phyloP scores from a whole-genome alignment of 495 filamentous ascomycete genomes.

The Cercophora scortea region DNA sequence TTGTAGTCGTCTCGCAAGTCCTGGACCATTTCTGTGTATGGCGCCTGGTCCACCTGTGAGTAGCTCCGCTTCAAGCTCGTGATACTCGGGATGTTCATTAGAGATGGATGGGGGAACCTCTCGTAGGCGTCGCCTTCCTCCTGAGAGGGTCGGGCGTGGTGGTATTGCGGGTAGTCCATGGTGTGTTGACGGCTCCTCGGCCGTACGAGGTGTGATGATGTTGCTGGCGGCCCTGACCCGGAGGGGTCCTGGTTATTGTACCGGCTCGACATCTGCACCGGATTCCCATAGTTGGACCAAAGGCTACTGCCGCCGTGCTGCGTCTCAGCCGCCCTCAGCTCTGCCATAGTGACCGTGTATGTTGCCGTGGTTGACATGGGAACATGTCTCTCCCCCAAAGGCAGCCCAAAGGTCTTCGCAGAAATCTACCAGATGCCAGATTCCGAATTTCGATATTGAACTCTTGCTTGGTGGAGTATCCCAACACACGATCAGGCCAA shows the following conservation, averaged over 20 bases:
- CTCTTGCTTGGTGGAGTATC: neutral
- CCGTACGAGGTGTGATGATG: slow-evolving; percentile 36
- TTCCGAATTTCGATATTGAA: neutral
- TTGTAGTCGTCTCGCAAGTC: slow-evolving; percentile 49
- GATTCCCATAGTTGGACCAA: slow-evolving; percentile 44
- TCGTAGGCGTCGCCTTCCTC: slow-evolving; percentile 40
- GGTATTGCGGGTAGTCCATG: slow-evolving; percentile 31
- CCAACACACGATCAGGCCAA: neutral
- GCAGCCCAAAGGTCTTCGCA: slow-evolving; percentile 11
- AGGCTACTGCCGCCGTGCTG: slow-evolving; percentile 31
- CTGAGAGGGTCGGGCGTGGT: slow-evolving; percentile 36
- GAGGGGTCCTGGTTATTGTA: slow-evolving; percentile 37
- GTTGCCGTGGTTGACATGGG: slow-evolving; percentile 48
- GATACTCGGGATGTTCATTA: slow-evolving; percentile 45
- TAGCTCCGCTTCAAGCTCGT: slow-evolving; percentile 46
- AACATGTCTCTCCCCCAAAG: slow-evolving; percentile 28
- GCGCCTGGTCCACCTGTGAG: slow-evolving; percentile 33
- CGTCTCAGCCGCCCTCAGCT: slow-evolving; percentile 42
- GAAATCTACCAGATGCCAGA: slow-evolving; percentile 1
- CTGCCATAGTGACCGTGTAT: slow-evolving; percentile 48
- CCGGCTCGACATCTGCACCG: slow-evolving; percentile 40
- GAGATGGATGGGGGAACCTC: slow-evolving; percentile 35
- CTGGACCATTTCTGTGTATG: slow-evolving; percentile 46
- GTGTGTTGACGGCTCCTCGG: slow-evolving; percentile 31
- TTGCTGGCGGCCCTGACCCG: slow-evolving; percentile 26